Evolutionary conservation across 2,329 filamentous ascomycete genomes (phyloP), one percentile per base, ranked within the genome.

Genomic region (Ploettnerulaceae sp.): DNA sequence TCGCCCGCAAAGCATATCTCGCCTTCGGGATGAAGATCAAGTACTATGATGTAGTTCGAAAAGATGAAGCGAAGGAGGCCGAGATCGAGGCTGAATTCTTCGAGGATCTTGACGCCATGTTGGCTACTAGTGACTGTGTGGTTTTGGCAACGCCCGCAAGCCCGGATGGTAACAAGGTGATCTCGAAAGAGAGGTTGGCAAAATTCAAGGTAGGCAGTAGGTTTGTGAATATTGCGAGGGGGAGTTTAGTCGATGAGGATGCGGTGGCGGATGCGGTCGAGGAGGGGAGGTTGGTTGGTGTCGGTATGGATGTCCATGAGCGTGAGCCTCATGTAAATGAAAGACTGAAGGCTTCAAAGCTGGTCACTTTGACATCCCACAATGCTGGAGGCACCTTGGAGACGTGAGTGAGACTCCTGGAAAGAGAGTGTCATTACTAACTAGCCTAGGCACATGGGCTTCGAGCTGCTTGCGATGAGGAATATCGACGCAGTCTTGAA

Each of bases 351-450:
- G 37, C 18, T 9, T 52, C 57, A 34, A 57, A 49, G 25, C 58
- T 66, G 21, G 69, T 67, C 11, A 72, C 81, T 66, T 61, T 85
- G 45, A 78, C 82, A n/a, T 77, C 78, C 42, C 82, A 85, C 60
- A 83, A 83, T 54, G 82, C 81, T 1, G 81, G 81, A 0, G 79
- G 80, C 3, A 83, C 80, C 26, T 70, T 84, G 11, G 79, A 84
- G 61, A 81, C 81, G 51, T 62, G 45, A 41, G 58, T 52, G 8
- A 15, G 1, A 5, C 5, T 18, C n/a, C 9, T 6, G 5, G 35
- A 40, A n/a, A 12, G 14, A 14, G 14, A 5, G 5, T n/a, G 4
- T 5, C 14, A n/a, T 25, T 41, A 24, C 45, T 45, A 11, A 38
- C 43, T 7, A n/a, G 7, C 14, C 18, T n/a, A 61, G 60, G 28